Conservation (phyloP, 108 stramenopile genomes). For the Skeletonema costatum region DNA sequence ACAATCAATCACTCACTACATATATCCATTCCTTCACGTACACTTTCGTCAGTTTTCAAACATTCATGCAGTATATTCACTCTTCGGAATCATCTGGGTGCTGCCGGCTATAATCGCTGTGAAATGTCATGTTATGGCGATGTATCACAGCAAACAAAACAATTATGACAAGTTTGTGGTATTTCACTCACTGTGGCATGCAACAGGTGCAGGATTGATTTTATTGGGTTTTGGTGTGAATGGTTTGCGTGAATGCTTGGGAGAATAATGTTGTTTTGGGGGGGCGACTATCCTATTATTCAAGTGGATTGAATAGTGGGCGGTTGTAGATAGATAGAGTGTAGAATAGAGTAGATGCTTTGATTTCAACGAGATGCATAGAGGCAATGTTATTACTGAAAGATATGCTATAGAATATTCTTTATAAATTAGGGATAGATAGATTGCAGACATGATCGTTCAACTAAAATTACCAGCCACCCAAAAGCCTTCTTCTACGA, state of each 20-base stretch:
- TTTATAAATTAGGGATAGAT: no score
- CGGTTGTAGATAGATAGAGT: no score
- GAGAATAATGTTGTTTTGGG: not conserved
- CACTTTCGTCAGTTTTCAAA: not conserved
- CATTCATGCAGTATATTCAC: constrained; percentile 14
- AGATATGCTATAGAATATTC: not conserved
- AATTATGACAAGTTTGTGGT: constrained; percentile 43
- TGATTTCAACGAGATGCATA: not conserved
- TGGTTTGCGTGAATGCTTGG: not conserved
- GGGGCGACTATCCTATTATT: no score
- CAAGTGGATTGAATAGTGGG: no score
- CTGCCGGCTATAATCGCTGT: constrained; percentile 9
- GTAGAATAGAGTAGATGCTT: not conserved
- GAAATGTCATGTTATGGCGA: constrained; percentile 34
- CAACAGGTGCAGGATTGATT: constrained; percentile 26
- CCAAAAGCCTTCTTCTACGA: constrained; percentile 21
- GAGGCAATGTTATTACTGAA: not conserved
- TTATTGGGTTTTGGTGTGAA: constrained; percentile 22
- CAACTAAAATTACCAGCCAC: constrained; percentile 1
- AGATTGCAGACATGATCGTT: no score
- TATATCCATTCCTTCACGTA: not conserved
- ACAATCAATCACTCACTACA: not conserved
- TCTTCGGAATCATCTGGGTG: constrained; percentile 24
- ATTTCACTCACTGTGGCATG: constrained; percentile 48
- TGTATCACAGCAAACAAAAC: constrained; percentile 28